Evolutionary conservation across 805 yeast species (phyloP).

Genomic region (Candida manassasensis): DNA sequence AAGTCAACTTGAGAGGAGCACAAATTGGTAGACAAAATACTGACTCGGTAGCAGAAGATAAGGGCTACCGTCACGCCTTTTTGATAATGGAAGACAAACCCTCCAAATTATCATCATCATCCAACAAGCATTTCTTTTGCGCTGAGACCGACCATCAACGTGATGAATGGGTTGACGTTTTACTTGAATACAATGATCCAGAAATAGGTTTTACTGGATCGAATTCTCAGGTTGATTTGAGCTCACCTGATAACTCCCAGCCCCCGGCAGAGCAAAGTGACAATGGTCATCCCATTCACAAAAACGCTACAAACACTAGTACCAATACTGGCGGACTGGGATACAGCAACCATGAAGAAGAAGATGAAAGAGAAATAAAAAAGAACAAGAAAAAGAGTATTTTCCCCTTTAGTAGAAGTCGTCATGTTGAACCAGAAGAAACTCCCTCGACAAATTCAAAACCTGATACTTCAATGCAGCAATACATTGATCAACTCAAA

Average conservation of each 20-base stretch:
- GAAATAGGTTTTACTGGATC: constrained; percentile 1
- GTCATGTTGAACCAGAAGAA: constrained; percentile 5
- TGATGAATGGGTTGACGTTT: constrained; percentile 60
- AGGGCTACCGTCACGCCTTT: constrained; percentile 58
- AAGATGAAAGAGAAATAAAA: constrained; percentile 18
- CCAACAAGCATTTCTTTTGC: constrained; percentile 61
- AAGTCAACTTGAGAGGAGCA: constrained; percentile 44
- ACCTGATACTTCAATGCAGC: constrained; percentile 18
- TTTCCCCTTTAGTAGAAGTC: constrained; percentile 47
- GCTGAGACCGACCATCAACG: constrained; percentile 77
- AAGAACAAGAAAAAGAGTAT: constrained; percentile 52
- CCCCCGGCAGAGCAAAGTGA: background rate
- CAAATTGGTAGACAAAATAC: constrained; percentile 52
- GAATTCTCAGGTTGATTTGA: constrained; percentile 1
- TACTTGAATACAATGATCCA: constrained; percentile 30
- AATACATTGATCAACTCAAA: constrained; percentile 32
- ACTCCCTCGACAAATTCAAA: background rate
- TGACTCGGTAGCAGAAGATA: constrained; percentile 39
- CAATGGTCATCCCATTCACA: constrained; percentile 2
- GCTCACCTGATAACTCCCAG: background rate
- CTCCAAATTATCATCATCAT: constrained; percentile 26
- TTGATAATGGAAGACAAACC: constrained; percentile 45
- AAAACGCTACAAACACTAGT: background rate
- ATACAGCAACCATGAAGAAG: background rate
- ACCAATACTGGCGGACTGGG: constrained; percentile 1